Conservation (phyloP, 805 yeast species). For the Candida palmyrensis region DNA sequence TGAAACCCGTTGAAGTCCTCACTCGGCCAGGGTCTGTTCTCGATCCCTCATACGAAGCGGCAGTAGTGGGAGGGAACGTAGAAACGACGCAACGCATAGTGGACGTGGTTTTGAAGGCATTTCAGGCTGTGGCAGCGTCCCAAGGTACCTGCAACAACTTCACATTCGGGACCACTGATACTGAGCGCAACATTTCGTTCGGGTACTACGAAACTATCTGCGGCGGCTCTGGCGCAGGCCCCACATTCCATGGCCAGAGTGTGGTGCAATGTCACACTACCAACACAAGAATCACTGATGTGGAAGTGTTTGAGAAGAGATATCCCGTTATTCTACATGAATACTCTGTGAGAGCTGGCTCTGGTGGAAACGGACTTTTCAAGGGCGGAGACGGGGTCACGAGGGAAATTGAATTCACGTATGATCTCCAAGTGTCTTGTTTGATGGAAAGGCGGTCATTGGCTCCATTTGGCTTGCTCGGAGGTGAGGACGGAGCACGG, state of each 20-base stretch:
- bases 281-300: constrained; percentile 87
- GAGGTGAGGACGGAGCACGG: constrained; percentile 71
- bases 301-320: constrained; percentile 82
- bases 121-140: constrained; percentile 87
- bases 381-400: constrained; percentile 84
- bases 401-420: constrained; percentile 74
- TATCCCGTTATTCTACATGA: constrained; percentile 78
- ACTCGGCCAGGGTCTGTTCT: constrained; percentile 38
- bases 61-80: constrained; percentile 89
- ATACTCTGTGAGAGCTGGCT: constrained; percentile 61
- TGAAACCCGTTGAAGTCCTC: constrained; percentile 66
- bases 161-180: constrained; percentile 81
- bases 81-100: constrained; percentile 92
- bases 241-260: constrained; percentile 77
- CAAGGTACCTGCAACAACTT: constrained; percentile 95
- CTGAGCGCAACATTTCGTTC: constrained; percentile 51
- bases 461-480: constrained; percentile 82
- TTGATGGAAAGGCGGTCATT: constrained; percentile 79
- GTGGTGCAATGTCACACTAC: constrained; percentile 96
- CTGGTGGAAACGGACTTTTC: constrained; percentile 77
- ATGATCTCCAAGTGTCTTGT: constrained; percentile 58
- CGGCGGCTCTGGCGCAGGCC: constrained; percentile 93
- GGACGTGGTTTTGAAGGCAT: constrained; percentile 82
- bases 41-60: constrained; percentile 78
- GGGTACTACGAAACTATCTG: constrained; percentile 95